phyloP scores from a whole-genome alignment of 768 basidiomycete species.

The Leccinum aurantiacum region DNA sequence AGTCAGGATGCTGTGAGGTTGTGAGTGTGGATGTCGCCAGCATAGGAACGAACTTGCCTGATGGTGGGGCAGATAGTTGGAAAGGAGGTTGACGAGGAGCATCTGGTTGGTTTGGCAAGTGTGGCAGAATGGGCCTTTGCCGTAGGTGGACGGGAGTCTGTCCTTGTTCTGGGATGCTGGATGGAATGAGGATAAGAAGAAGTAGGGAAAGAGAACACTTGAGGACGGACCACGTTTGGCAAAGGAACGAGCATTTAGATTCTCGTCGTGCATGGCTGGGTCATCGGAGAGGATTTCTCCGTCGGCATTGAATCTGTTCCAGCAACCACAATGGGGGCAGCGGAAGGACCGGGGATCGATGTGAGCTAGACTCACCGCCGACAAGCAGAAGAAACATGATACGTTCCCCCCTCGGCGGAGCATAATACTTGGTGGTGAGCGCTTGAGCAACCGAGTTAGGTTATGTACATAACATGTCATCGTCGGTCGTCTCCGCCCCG shows the following conservation, averaged over 20 bases:
- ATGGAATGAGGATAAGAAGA: slow-evolving; percentile 1
- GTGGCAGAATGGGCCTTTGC: slow-evolving; percentile 72
- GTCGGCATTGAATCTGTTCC: slow-evolving; percentile 68
- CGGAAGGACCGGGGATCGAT: slow-evolving; percentile 57
- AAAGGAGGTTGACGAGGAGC: slow-evolving; percentile 80
- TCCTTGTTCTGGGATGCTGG: slow-evolving; percentile 70
- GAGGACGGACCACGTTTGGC: slow-evolving; percentile 60
- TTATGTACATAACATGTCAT: slow-evolving; percentile 6
- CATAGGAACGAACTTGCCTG: slow-evolving; percentile 46
- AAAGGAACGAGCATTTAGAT: slow-evolving; percentile 68
- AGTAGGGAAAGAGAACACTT: neutral
- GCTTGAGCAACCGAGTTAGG: neutral
- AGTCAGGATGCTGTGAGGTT: slow-evolving; percentile 65
- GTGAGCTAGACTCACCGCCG: slow-evolving; percentile 40
- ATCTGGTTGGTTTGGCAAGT: slow-evolving; percentile 92
- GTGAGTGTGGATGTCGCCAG: neutral
- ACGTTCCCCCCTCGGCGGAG: slow-evolving; percentile 53
- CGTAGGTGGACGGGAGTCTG: slow-evolving; percentile 60
- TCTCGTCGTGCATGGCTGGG: slow-evolving; percentile 84
- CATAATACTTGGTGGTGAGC: slow-evolving; percentile 1
- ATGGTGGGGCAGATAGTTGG: slow-evolving; percentile 84
- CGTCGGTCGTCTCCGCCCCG: slow-evolving; percentile 42
- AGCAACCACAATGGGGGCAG: slow-evolving; percentile 66
- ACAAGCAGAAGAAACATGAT: slow-evolving; percentile 75
- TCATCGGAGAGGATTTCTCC: slow-evolving; percentile 85